phyloP scores from a whole-genome alignment of 257 asterid species.

The Plantago elongata region DNA sequence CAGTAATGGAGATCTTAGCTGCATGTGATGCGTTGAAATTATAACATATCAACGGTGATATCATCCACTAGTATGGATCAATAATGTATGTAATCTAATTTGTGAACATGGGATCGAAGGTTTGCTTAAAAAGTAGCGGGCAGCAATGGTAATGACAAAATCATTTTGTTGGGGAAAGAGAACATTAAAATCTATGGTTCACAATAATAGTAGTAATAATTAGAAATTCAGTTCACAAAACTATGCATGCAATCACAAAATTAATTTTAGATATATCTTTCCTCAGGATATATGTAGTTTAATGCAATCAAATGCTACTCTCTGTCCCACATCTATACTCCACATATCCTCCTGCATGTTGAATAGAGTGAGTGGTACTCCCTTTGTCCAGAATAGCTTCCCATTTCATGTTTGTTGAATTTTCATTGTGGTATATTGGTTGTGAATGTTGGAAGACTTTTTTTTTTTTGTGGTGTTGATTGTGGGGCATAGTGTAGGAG shows the following conservation, averaged over 20 bases:
- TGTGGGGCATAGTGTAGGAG: too few relatives aligned
- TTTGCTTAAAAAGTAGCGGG: not conserved
- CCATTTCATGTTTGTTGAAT: too few relatives aligned
- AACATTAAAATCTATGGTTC: not conserved
- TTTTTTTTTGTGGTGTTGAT: too few relatives aligned
- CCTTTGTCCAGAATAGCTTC: too few relatives aligned
- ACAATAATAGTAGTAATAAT: not conserved
- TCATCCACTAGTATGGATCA: not conserved
- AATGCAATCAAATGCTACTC: not conserved
- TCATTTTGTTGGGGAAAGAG: not conserved
- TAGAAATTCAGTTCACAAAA: not conserved
- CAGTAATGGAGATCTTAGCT: not conserved
- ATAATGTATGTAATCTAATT: not conserved
- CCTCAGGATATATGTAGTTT: not conserved
- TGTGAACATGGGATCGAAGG: not conserved
- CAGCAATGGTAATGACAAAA: not conserved
- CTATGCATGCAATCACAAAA: not conserved
- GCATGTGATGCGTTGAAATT: not conserved
- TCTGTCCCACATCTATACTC: not conserved
- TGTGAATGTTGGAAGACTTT: too few relatives aligned
- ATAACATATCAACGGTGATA: not conserved
- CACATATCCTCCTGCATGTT: too few relatives aligned
- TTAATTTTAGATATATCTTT: not conserved
- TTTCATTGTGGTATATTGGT: too few relatives aligned
- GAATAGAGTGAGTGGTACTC: too few relatives aligned